Conservation (phyloP, 192 early-diverging fungal genomes). For the Linnemannia elongata region DNA sequence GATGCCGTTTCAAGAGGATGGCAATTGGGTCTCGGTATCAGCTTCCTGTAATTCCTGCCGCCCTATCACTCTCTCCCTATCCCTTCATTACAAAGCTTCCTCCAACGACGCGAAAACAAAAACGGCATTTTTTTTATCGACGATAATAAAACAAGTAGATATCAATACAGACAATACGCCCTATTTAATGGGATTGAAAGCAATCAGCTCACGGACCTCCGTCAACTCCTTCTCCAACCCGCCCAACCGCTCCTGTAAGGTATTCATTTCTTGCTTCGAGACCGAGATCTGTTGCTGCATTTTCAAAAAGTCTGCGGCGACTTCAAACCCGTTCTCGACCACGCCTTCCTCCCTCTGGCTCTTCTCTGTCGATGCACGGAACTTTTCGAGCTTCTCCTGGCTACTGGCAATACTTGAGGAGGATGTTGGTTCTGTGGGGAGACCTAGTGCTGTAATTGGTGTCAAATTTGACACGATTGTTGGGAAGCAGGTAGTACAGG, state of each 20-base stretch:
- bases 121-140: slow-evolving; percentile 9
- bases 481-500: too few species aligned
- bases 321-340: slow-evolving; percentile 50
- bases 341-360: slow-evolving; percentile 47
- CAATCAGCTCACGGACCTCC: slow-evolving; percentile 44
- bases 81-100: background rate
- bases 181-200: slow-evolving; percentile 42
- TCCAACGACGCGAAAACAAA: background rate
- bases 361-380: slow-evolving; percentile 41
- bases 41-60: slow-evolving; percentile 72
- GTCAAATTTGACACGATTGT: too few species aligned
- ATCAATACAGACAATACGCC: background rate
- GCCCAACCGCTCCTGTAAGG: slow-evolving; percentile 36
- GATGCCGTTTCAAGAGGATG: slow-evolving; percentile 82
- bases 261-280: slow-evolving; percentile 40
- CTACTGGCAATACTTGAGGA: background rate
- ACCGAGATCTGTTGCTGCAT: slow-evolving; percentile 45
- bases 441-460: background rate
- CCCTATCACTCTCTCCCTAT: background rate
- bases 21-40: slow-evolving; percentile 90
- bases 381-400: slow-evolving; percentile 30
- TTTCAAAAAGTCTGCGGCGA: slow-evolving; percentile 35
- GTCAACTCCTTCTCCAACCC: slow-evolving; percentile 42
- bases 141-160: background rate
- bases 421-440: background rate